Evolutionary conservation across 176 grass and related monocot species (phyloP), one percentile per base, ranked within the genome.

Genomic region (Eragrostis nindensis): DNA sequence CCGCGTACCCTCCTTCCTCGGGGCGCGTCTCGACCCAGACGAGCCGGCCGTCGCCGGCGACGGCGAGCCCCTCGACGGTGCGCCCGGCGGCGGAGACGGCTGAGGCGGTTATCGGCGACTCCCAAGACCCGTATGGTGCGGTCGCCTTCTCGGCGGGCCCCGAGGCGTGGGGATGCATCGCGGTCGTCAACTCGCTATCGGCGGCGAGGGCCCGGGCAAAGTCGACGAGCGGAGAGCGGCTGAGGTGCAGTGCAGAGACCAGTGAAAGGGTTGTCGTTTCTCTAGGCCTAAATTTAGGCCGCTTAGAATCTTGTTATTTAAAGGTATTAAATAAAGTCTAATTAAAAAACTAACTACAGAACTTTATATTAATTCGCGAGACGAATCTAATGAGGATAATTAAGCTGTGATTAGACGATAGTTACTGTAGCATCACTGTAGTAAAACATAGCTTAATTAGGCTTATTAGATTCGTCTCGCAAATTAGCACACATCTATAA

Each of bases 81-180:
- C 88, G 94, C 42, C 85, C 87, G n/a, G 95, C 85, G 74, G 89
- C 44, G 40, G 82, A 90, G 48, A 97, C 94, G 29, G 87, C 87
- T 39, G 74, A 86, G 45, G 92, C 87, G 70, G 83, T 94, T 83
- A 97, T 94, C 42, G 94, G 92, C 25, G 94, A 97, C 77, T 92
- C 89, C 94, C 94, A 97, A 38, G 94, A 94, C 5, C 94, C 94
- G 46, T 89, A 97, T 38, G 89, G 87, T n/a, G 87, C 89, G 64
- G 73, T 69, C 49, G 18, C 45, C 84, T 90, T 97, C 38, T 81
- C 85, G 26, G 11, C 22, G 0, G 8, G 56, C 0, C 16, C 41
- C 3, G 30, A 64, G 9, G 63, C 44, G 76, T 66, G 76, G 49
- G 67, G 71, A 30, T 47, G 75, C 84, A 84, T 75, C 30, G 78